A percentile compares a stretch with the other conserved stretches of the same genome.
phyloP scores from a whole-genome alignment of 768 basidiomycete species.

The Termitomyces heimii region DNA sequence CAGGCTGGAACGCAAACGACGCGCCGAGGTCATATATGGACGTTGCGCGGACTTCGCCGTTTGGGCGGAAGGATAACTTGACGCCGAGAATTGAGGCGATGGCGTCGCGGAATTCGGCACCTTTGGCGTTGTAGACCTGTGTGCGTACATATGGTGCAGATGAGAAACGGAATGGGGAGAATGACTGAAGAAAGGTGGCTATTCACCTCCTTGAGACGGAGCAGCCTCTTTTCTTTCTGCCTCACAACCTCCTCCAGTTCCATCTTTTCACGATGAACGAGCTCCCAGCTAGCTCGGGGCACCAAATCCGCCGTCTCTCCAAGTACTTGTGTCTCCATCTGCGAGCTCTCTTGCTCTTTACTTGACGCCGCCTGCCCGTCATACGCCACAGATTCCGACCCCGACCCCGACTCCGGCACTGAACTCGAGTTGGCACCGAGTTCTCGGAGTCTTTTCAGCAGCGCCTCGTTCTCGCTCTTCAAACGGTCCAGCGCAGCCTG shows the following conservation, averaged over 20 bases:
- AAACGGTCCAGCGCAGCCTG: conserved; percentile 71
- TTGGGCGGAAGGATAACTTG: conserved; percentile 87
- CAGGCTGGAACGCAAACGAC: conserved; percentile 81
- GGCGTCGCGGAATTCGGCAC: conserved; percentile 87
- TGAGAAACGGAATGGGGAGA: neutral
- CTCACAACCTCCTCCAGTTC: conserved; percentile 59
- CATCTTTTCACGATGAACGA: conserved; percentile 59
- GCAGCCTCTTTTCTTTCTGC: conserved; percentile 78
- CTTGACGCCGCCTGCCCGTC: neutral
- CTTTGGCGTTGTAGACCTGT: conserved; percentile 80
- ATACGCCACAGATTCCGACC: neutral
- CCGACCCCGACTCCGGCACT: neutral
- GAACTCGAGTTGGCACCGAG: conserved; percentile 24
- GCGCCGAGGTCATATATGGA: conserved; percentile 86
- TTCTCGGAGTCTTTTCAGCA: conserved; percentile 60
- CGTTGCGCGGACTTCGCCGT: conserved; percentile 85
- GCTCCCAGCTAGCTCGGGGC: conserved; percentile 76
- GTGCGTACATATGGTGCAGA: neutral
- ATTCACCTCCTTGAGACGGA: conserved; percentile 75
- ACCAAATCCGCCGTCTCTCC: conserved; percentile 40
- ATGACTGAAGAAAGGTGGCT: neutral
- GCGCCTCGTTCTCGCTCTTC: conserved; percentile 76
- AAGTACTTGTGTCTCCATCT: neutral
- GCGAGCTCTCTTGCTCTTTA: conserved; percentile 1
- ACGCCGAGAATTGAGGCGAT: conserved; percentile 87